These are phyloP conservation scores for Leptographium wingfieldii DNA, from an alignment of 2,329 filamentous ascomycete species.

Conservation along the genomic window DNA sequence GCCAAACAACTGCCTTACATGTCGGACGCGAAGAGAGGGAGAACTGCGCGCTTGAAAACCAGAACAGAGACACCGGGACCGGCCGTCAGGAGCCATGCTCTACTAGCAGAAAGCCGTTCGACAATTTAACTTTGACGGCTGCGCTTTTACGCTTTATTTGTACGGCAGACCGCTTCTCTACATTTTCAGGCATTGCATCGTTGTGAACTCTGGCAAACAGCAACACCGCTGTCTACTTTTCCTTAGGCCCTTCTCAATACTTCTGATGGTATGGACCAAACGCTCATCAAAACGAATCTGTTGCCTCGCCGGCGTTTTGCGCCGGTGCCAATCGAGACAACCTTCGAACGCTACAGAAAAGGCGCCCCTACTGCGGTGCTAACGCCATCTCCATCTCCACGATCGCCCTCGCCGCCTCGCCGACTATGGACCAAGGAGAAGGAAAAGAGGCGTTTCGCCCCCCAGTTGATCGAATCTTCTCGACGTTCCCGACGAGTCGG, in stretches of 20 bases:
- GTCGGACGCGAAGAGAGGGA: background rate
- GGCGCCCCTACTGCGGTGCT: constrained; percentile 36
- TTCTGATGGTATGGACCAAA: background rate
- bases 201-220: background rate
- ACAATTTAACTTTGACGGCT: background rate
- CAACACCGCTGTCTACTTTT: background rate
- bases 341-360: constrained; percentile 45
- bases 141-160: background rate
- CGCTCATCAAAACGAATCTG: background rate
- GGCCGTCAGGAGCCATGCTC: background rate
- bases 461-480: constrained; percentile 71
- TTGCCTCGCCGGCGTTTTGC: constrained; percentile 40
- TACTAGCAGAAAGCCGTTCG: background rate
- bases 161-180: background rate
- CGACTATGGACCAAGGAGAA: background rate
- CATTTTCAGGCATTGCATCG: background rate
- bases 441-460: constrained; percentile 45
- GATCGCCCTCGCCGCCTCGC: constrained; percentile 14
- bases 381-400: constrained; percentile 35
- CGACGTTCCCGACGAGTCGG: constrained; percentile 56
- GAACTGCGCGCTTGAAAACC: background rate
- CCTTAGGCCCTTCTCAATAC: background rate
- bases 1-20: background rate
- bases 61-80: background rate
- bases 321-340: constrained; percentile 62